Percentiles rank a stretch among this genome's conserved stretches.
These are phyloP conservation scores for Silene coronaria DNA, from an alignment of 179 eudicot genomes.

Conservation along the genomic window DNA sequence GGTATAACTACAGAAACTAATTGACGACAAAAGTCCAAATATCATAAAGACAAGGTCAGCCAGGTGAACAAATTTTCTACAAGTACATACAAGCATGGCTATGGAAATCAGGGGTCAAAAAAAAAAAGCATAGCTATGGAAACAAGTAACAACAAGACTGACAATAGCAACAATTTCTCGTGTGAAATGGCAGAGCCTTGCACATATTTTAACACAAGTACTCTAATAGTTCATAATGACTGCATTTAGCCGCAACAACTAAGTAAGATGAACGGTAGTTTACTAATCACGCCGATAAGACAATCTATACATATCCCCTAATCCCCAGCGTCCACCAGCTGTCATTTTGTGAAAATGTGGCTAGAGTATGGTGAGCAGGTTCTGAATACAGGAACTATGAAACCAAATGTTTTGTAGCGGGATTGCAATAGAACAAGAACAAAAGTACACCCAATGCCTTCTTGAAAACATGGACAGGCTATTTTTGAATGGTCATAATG, in stretches of 20 bases:
- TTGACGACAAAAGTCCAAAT: not conserved
- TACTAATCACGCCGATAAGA: not conserved
- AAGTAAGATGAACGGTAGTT: not conserved
- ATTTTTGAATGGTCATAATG: not conserved
- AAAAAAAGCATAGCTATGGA: too few relatives aligned
- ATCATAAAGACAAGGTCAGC: not conserved
- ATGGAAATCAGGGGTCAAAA: too few relatives aligned
- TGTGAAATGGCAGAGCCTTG: not conserved
- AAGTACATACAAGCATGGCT: not conserved
- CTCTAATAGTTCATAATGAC: not conserved
- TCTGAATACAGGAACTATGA: not conserved
- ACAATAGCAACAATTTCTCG: not conserved
- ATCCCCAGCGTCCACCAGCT: not conserved
- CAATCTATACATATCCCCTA: not conserved
- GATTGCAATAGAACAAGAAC: not conserved
- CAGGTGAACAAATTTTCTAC: not conserved
- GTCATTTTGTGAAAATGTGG: not conserved
- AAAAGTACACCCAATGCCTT: not conserved
- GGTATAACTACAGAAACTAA: not conserved
- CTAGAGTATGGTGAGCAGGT: not conserved
- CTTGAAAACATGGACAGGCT: not conserved
- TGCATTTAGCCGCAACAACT: too few relatives aligned
- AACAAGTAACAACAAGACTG: not conserved
- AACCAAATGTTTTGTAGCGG: not conserved
- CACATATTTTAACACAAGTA: not conserved